A percentile compares a stretch with the other conserved stretches of the same genome.
Evolutionary conservation across 495 filamentous ascomycete species (phyloP).

Genomic region (Hypoxylon intermedium): DNA sequence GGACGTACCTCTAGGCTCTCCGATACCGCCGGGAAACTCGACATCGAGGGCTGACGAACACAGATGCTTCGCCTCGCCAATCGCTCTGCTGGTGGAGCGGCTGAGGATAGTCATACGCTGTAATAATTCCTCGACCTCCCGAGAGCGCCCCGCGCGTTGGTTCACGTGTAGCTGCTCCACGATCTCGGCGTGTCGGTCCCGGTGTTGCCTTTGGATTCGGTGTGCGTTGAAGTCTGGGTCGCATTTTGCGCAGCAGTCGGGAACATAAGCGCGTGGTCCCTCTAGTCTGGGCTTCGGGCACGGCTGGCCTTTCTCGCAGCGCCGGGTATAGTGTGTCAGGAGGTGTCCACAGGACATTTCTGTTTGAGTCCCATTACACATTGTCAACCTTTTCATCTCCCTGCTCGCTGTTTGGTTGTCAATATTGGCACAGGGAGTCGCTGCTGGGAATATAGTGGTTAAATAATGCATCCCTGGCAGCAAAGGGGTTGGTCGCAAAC

Average conservation of each 20-base stretch:
- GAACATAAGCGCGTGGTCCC: conserved; percentile 12
- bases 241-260: conserved; percentile 40
- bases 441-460: no score
- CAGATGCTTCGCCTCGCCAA: conserved; percentile 5
- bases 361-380: conserved; percentile 35
- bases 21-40: conserved; percentile 10
- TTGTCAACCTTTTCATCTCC: no score
- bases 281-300: conserved; percentile 9
- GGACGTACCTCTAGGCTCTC: not conserved
- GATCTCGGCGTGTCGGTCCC: not conserved
- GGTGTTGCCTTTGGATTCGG: conserved; percentile 17
- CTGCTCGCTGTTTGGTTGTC: not conserved
- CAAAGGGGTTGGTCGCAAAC: not conserved
- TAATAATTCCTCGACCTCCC: not conserved
- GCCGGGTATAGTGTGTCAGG: conserved; percentile 26
- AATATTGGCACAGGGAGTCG: no score
- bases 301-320: conserved; percentile 17
- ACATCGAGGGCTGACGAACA: conserved; percentile 4
- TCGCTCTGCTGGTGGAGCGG: not conserved
- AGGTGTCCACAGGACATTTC: conserved; percentile 35
- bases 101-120: not conserved
- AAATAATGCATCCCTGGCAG: no score
- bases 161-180: conserved; percentile 5
- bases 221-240: conserved; percentile 25
- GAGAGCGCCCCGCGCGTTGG: not conserved